Evolutionary conservation across 768 basidiomycete genomes (phyloP).

Genomic region (Hemileccinum impolitum): DNA sequence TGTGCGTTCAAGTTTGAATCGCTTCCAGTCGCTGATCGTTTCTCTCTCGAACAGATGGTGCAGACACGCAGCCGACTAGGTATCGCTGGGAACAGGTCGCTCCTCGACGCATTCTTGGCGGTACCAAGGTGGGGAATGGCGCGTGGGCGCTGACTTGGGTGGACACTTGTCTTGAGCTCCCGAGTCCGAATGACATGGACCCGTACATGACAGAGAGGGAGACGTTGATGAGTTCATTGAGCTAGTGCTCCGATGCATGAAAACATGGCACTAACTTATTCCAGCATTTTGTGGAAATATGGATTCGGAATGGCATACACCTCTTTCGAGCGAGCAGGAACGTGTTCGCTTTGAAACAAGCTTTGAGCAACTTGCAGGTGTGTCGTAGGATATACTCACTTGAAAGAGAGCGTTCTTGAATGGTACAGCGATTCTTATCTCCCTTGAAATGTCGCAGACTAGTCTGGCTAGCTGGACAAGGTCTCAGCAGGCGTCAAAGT

Average conservation of each 20-base stretch:
- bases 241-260: constrained; percentile 1
- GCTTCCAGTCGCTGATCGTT: constrained; percentile 1
- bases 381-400: too few relatives aligned
- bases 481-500: too few relatives aligned
- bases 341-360: too few relatives aligned
- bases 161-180: constrained; percentile 48
- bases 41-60: constrained; percentile 50
- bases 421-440: too few relatives aligned
- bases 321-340: not conserved
- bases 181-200: constrained; percentile 20
- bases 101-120: constrained; percentile 55
- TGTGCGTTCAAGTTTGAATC: constrained; percentile 45
- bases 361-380: too few relatives aligned
- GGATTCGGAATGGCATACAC: too few relatives aligned
- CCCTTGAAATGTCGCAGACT: too few relatives aligned
- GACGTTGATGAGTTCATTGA: constrained; percentile 9
- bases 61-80: constrained; percentile 72
- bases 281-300: not conserved
- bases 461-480: too few relatives aligned
- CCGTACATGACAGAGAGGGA: constrained; percentile 20
- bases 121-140: constrained; percentile 70
- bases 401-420: too few relatives aligned
- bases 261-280: not conserved
- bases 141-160: constrained; percentile 83
- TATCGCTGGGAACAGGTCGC: constrained; percentile 59